These are phyloP conservation scores for Closterium sp. DNA, from an alignment of 139 green algal genomes.

Conservation along the genomic window DNA sequence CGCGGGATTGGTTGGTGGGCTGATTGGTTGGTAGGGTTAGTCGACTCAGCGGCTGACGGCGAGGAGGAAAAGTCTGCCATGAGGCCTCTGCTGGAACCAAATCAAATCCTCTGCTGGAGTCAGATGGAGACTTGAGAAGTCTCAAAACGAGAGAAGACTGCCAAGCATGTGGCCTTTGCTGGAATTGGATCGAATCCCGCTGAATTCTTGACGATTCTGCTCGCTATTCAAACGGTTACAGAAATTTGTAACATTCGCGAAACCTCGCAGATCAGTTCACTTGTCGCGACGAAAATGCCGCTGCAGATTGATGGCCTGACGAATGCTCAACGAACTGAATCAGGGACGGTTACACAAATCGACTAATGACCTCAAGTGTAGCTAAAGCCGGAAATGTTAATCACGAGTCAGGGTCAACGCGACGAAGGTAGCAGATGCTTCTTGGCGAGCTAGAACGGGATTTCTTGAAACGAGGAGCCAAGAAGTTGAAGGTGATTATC, in stretches of 20 bases:
- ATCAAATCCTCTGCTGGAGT: background rate
- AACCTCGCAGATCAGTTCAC: background rate
- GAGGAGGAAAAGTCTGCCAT: background rate
- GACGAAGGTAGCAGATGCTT: too few species aligned
- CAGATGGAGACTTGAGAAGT: too few species aligned
- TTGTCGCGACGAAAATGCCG: background rate
- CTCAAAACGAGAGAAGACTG: background rate
- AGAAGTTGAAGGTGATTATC: too few species aligned
- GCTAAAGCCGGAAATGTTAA: too few species aligned
- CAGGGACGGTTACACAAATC: background rate
- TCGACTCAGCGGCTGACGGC: background rate
- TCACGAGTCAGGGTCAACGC: too few species aligned
- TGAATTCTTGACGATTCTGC: background rate
- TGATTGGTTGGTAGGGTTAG: too few species aligned
- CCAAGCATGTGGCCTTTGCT: background rate
- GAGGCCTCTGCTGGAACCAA: background rate
- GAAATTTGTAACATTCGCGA: background rate
- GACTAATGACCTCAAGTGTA: too few species aligned
- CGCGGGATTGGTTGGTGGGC: background rate
- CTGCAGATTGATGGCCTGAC: too few species aligned
- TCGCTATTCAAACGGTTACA: background rate
- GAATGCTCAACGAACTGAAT: too few species aligned
- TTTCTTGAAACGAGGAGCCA: too few species aligned
- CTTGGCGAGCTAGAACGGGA: too few species aligned
- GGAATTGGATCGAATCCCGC: background rate